These are phyloP conservation scores for Starmerella scarabaei DNA, from an alignment of 805 yeast genomes.

Conservation along the genomic window DNA sequence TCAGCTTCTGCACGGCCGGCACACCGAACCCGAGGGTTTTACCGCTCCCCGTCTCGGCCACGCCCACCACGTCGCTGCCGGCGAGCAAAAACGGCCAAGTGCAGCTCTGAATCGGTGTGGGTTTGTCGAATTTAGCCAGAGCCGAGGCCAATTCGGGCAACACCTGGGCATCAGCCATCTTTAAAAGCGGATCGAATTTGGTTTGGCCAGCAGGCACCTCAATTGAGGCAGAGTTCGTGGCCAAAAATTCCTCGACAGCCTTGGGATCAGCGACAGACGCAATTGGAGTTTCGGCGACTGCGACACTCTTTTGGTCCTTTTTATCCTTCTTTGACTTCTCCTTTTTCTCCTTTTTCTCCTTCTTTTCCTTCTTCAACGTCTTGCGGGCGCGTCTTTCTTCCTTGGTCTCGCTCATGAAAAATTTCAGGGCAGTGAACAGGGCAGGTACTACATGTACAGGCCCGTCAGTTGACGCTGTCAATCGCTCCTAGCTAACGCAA, in stretches of 20 bases:
- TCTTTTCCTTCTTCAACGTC: slow-evolving; percentile 19
- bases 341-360: slow-evolving; percentile 22
- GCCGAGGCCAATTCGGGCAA: slow-evolving; percentile 45
- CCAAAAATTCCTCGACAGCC: slow-evolving; percentile 49
- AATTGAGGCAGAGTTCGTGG: slow-evolving; percentile 62
- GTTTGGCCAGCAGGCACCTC: slow-evolving; percentile 37
- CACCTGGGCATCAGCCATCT: slow-evolving; percentile 49
- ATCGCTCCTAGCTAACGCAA: too few relatives aligned
- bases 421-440: too few relatives aligned
- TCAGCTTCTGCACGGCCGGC: slow-evolving; percentile 75
- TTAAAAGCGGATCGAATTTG: slow-evolving; percentile 50
- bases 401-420: background rate
- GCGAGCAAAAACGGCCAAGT: slow-evolving; percentile 83
- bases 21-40: slow-evolving; percentile 96
- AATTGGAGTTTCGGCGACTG: slow-evolving; percentile 40
- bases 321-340: slow-evolving; percentile 24
- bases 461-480: too few relatives aligned
- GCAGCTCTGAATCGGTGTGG: slow-evolving; percentile 90
- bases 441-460: too few relatives aligned
- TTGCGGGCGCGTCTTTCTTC: background rate
- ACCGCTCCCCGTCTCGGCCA: slow-evolving; percentile 97
- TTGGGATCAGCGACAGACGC: slow-evolving; percentile 29
- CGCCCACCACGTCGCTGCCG: slow-evolving; percentile 83
- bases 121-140: slow-evolving; percentile 64
- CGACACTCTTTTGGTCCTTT: slow-evolving; percentile 18